A percentile compares a stretch with the other conserved stretches of the same genome.
Conservation (phyloP, 192 early-diverging fungal genomes). For the Backusella mclennaniae region DNA sequence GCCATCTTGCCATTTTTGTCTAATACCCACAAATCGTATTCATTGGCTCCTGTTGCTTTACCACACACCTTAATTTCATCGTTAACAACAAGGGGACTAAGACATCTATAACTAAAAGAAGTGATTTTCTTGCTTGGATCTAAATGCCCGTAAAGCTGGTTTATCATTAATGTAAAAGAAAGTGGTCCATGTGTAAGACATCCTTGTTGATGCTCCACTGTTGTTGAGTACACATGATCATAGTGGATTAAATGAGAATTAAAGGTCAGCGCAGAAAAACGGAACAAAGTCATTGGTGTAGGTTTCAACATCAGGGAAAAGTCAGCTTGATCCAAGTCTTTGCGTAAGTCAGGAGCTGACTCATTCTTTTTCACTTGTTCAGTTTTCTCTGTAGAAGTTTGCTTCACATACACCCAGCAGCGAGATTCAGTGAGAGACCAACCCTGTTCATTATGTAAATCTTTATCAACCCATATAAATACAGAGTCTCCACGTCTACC, state of each 20-base stretch:
- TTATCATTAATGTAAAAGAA: conserved; percentile 9
- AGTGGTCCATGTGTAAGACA: conserved; percentile 19
- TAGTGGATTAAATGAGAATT: conserved; percentile 18
- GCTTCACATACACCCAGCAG: conserved; percentile 60
- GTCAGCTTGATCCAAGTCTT: not conserved
- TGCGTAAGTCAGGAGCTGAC: not conserved
- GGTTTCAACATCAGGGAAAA: not conserved
- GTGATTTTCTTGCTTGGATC: not conserved
- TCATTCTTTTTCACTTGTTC: not conserved
- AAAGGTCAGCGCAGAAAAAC: conserved; percentile 17
- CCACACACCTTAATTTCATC: not conserved
- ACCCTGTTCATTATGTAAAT: conserved; percentile 60
- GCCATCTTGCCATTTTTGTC: conserved; percentile 11
- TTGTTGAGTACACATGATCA: conserved; percentile 12
- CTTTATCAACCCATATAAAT: conserved; percentile 68
- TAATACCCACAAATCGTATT: conserved; percentile 10
- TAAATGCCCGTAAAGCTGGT: not conserved
- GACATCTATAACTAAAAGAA: conserved; percentile 8
- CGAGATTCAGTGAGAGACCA: conserved; percentile 64
- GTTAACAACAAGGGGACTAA: conserved; percentile 12
- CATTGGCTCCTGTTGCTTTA: not conserved
- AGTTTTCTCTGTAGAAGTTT: not conserved
- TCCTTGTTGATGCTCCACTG: conserved; percentile 8
- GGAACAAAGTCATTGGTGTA: conserved; percentile 8
- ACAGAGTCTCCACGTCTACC: conserved; percentile 56